Evolutionary conservation across 2,329 filamentous ascomycete genomes (phyloP).

Genomic region (Hypoxylon rubiginosum): DNA sequence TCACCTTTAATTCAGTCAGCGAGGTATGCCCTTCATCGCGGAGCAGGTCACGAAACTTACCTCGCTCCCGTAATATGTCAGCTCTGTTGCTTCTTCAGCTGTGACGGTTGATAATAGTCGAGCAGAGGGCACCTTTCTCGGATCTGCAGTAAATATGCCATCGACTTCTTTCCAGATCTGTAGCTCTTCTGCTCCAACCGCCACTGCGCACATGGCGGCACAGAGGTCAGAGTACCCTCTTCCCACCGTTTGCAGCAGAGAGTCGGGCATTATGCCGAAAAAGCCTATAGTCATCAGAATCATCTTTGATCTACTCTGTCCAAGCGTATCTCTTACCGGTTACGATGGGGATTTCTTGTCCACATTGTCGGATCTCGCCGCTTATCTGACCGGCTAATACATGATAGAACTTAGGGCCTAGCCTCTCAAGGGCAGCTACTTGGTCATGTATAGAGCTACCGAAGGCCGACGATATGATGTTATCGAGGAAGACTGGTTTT

Average conservation of each 20-base stretch:
- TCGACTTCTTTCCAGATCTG: slow-evolving; percentile 84
- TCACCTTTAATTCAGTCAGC: slow-evolving; percentile 66
- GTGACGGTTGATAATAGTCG: slow-evolving; percentile 77
- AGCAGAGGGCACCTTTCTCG: slow-evolving; percentile 85
- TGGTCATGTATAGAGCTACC: slow-evolving; percentile 46
- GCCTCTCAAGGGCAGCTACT: slow-evolving; percentile 42
- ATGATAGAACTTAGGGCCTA: slow-evolving; percentile 48
- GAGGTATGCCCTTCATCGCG: background rate
- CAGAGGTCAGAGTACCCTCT: slow-evolving; percentile 80
- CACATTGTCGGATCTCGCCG: slow-evolving; percentile 44
- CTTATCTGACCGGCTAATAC: slow-evolving; percentile 47
- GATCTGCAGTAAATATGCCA: slow-evolving; percentile 79
- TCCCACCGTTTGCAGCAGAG: slow-evolving; percentile 74
- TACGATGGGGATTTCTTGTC: slow-evolving; percentile 47
- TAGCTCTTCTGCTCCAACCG: slow-evolving; percentile 71
- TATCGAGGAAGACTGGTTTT: slow-evolving; percentile 46
- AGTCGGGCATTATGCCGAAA: slow-evolving; percentile 76
- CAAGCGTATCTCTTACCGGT: slow-evolving; percentile 38
- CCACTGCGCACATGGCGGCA: slow-evolving; percentile 77
- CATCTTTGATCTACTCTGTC: background rate
- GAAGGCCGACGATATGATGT: slow-evolving; percentile 47
- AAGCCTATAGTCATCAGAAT: slow-evolving; percentile 66
- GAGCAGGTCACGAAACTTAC: slow-evolving; percentile 33
- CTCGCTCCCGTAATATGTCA: slow-evolving; percentile 78
- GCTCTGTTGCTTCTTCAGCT: slow-evolving; percentile 80